A percentile compares a stretch with the other conserved stretches of the same genome.
phyloP scores from a whole-genome alignment of 768 basidiomycete genomes.

The Phlebiopsis gigantea region DNA sequence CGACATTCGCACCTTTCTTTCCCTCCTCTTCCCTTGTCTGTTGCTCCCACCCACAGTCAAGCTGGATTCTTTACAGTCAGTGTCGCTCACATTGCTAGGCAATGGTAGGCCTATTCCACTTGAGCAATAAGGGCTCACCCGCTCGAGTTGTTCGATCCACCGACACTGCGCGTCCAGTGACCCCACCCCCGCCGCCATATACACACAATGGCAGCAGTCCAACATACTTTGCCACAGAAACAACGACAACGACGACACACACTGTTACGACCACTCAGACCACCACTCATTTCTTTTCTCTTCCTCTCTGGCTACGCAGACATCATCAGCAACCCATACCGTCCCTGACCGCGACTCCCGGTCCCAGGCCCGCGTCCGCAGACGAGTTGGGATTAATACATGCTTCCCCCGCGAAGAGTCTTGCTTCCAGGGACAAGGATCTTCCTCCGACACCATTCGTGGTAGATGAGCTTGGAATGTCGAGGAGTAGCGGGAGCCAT shows the following conservation, averaged over 20 bases:
- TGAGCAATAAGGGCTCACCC: constrained; percentile 30
- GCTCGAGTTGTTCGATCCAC: constrained; percentile 20
- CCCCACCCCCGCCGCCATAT: constrained; percentile 32
- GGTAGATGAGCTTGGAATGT: constrained; percentile 10
- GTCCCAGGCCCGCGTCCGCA: constrained; percentile 17
- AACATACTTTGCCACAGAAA: constrained; percentile 34
- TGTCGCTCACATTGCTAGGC: constrained; percentile 10
- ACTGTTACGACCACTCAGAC: constrained; percentile 46
- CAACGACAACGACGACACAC: constrained; percentile 43
- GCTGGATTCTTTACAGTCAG: constrained; percentile 8
- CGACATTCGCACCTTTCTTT: background rate
- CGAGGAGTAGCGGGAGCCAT: background rate
- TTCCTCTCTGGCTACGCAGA: constrained; percentile 62
- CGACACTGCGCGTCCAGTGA: constrained; percentile 18
- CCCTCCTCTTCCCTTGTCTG: background rate
- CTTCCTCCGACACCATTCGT: constrained; percentile 29
- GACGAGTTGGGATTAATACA: constrained; percentile 21
- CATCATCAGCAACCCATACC: constrained; percentile 18
- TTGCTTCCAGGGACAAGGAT: constrained; percentile 22
- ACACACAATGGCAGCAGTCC: constrained; percentile 20
- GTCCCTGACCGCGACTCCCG: background rate
- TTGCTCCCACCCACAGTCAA: background rate
- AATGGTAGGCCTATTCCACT: constrained; percentile 37
- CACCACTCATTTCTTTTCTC: constrained; percentile 59
- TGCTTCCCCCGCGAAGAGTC: background rate